phyloP scores from a whole-genome alignment of 2,329 filamentous ascomycete species.

The Chalara sp. region DNA sequence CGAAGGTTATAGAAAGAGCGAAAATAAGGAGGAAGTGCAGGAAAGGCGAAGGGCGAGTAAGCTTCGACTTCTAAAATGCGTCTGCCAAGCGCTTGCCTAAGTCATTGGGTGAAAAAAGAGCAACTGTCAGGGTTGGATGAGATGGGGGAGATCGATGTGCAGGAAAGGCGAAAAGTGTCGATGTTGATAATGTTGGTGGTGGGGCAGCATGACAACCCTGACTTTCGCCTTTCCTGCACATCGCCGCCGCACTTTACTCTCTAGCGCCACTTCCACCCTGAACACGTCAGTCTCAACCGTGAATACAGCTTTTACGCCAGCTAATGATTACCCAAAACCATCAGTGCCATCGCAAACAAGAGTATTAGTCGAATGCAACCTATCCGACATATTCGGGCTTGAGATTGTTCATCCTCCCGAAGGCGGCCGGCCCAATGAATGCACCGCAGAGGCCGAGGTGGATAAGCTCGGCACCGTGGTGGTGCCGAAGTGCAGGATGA shows the following conservation, averaged over 20 bases:
- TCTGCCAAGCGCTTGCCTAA: too few relatives aligned
- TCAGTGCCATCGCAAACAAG: background rate
- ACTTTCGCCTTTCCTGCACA: background rate
- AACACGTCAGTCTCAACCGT: background rate
- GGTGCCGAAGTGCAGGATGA: too few relatives aligned
- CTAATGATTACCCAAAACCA: background rate
- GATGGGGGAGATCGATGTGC: too few relatives aligned
- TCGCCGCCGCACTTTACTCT: background rate
- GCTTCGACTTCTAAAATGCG: too few relatives aligned
- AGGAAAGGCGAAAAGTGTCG: background rate
- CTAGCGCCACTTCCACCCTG: background rate
- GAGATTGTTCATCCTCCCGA: too few relatives aligned
- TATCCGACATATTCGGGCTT: too few relatives aligned
- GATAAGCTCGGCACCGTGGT: too few relatives aligned
- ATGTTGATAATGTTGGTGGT: constrained; percentile 17
- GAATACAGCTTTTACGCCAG: background rate
- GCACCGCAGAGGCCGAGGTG: too few relatives aligned
- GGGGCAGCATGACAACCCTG: constrained; percentile 16
- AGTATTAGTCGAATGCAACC: background rate
- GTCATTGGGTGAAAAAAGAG: too few relatives aligned
- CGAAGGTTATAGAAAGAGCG: background rate
- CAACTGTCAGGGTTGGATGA: too few relatives aligned
- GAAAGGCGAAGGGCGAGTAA: background rate
- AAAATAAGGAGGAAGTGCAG: background rate
- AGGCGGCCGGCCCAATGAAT: too few relatives aligned